Percentiles rank a stretch among this genome's conserved stretches.
Evolutionary conservation across 2,329 filamentous ascomycete species (phyloP).

Genomic region (Ascochyta clinopodiicola): DNA sequence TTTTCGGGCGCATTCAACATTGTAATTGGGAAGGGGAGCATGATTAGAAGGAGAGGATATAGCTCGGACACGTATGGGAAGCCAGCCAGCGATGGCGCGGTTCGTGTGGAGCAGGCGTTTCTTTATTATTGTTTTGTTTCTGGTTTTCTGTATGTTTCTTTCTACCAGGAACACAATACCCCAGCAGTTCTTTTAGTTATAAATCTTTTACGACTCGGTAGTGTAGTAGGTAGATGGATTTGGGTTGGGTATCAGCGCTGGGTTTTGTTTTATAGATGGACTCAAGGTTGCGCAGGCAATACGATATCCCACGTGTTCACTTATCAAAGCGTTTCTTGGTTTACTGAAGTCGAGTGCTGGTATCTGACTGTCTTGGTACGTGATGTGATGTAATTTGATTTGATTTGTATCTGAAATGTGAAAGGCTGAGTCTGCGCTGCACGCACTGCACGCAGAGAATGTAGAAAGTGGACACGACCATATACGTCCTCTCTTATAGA

Average conservation of each 20-base stretch:
- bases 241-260: too few species aligned
- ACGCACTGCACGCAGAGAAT: too few species aligned
- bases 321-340: too few species aligned
- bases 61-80: conserved; percentile 11
- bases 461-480: too few species aligned
- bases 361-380: too few species aligned
- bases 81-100: conserved; percentile 24
- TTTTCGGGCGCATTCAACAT: not conserved
- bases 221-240: too few species aligned
- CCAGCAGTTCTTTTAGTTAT: conserved; percentile 19
- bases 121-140: conserved; percentile 18
- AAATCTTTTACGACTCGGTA: not conserved
- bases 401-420: too few species aligned
- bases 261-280: too few species aligned
- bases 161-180: conserved; percentile 32
- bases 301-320: conserved; percentile 13
- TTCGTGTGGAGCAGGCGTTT: conserved; percentile 32
- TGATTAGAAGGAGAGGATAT: conserved; percentile 28
- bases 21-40: not conserved
- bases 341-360: too few species aligned
- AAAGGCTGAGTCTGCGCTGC: too few species aligned
- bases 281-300: conserved; percentile 24
- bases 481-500: too few species aligned
- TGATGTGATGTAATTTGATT: too few species aligned
- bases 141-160: not conserved